Evolutionary conservation across 202 grass and related monocot species (phyloP).

Genomic region (Hordeum pubiflorum): DNA sequence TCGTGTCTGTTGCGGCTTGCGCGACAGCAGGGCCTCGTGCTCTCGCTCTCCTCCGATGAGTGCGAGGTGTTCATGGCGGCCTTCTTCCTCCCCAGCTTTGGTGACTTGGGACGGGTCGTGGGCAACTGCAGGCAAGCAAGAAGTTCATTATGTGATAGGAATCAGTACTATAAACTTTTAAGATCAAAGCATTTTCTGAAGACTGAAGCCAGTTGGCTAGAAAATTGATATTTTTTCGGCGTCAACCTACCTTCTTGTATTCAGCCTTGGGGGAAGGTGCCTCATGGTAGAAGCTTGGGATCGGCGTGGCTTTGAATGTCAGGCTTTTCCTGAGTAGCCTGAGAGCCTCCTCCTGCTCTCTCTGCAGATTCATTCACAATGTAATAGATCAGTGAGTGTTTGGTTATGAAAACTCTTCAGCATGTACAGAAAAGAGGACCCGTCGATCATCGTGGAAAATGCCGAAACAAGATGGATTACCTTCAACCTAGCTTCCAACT

Average conservation of each 20-base stretch:
- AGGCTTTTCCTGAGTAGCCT: slow-evolving; percentile 73
- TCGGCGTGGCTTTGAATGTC: slow-evolving; percentile 76
- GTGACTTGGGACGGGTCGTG: slow-evolving; percentile 80
- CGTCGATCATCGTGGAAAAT: slow-evolving; percentile 5
- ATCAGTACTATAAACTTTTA: neutral
- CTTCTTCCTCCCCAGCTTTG: slow-evolving; percentile 87
- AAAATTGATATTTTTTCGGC: neutral
- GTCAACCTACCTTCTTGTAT: slow-evolving; percentile 71
- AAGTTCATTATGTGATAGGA: neutral
- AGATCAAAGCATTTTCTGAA: neutral
- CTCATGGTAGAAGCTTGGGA: slow-evolving; percentile 90
- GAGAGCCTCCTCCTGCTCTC: slow-evolving; percentile 57
- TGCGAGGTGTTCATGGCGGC: slow-evolving; percentile 41
- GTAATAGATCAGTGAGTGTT: neutral
- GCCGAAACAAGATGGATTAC: slow-evolving; percentile 20
- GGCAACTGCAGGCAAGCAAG: slow-evolving; percentile 42
- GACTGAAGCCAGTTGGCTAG: neutral
- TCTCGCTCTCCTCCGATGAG: slow-evolving; percentile 54
- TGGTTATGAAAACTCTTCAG: neutral
- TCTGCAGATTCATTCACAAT: slow-evolving; percentile 31
- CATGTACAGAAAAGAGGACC: neutral
- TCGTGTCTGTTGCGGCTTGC: slow-evolving; percentile 41
- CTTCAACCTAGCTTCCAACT: slow-evolving; percentile 77
- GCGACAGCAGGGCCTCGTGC: slow-evolving; percentile 39
- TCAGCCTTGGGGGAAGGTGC: slow-evolving; percentile 71